Evolutionary conservation across 1,284 basidiomycete species (phyloP).

Genomic region (Ceratobasidium papillatum): DNA sequence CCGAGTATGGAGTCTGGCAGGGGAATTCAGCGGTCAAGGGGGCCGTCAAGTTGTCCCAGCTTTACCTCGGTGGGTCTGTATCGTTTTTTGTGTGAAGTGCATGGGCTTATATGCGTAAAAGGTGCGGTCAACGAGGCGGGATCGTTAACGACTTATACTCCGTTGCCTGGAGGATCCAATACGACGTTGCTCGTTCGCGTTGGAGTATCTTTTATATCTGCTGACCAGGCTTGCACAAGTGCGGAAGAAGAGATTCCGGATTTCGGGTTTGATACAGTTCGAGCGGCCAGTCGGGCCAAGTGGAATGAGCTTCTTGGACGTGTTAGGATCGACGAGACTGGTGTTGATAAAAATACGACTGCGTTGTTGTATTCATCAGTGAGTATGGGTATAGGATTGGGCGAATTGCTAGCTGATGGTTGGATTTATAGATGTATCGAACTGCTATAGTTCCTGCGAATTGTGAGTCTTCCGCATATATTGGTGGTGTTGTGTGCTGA

Average conservation of each 20-base stretch:
- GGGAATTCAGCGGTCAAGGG: constrained; percentile 61
- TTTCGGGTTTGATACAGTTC: constrained; percentile 63
- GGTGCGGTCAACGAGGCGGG: constrained; percentile 58
- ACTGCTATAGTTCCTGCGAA: constrained; percentile 74
- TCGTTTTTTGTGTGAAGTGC: neutral
- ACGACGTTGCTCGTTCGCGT: constrained; percentile 46
- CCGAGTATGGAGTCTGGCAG: constrained; percentile 66
- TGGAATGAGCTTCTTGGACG: constrained; percentile 68
- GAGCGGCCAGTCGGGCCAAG: constrained; percentile 55
- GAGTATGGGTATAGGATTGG: constrained; percentile 42
- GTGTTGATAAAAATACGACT: constrained; percentile 55
- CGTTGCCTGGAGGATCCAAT: constrained; percentile 53
- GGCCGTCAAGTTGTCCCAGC: constrained; percentile 52
- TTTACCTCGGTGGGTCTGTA: constrained; percentile 24
- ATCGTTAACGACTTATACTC: constrained; percentile 62
- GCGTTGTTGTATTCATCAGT: constrained; percentile 69
- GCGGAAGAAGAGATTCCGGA: constrained; percentile 69
- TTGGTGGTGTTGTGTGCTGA: neutral
- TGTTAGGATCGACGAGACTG: constrained; percentile 62
- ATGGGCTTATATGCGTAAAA: constrained; percentile 47
- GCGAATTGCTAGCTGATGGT: neutral
- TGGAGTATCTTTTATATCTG: constrained; percentile 68
- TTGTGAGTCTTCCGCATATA: constrained; percentile 53
- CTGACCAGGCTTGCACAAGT: constrained; percentile 66
- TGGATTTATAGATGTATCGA: constrained; percentile 61